These are phyloP conservation scores for Phytopythium mirpurense DNA, from an alignment of 352 stramenopile genomes.

Conservation along the genomic window DNA sequence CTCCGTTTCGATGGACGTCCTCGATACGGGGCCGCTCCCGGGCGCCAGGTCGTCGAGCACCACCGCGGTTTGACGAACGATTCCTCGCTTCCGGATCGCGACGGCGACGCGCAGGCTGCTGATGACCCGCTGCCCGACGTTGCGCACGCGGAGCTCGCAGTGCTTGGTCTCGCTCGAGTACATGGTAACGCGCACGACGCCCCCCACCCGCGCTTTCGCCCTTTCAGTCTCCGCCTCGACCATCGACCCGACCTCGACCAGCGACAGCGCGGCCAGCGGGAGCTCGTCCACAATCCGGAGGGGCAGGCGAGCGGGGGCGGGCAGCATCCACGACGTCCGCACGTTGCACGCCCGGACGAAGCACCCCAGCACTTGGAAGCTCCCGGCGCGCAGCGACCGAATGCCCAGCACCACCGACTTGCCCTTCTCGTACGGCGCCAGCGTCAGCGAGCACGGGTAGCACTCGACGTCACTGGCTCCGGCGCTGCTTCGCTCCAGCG, in stretches of 20 bases:
- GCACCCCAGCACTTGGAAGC: slow-evolving; percentile 42
- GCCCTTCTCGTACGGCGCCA: slow-evolving; percentile 47
- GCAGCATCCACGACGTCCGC: slow-evolving; percentile 44
- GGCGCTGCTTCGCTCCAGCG: not conserved
- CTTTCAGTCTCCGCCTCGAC: slow-evolving; percentile 2
- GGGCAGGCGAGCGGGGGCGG: slow-evolving; percentile 6
- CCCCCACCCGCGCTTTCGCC: not conserved
- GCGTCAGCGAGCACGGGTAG: slow-evolving; percentile 43
- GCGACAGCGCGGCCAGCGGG: slow-evolving; percentile 38
- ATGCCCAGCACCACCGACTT: slow-evolving; percentile 44
- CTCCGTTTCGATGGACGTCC: slow-evolving; percentile 12
- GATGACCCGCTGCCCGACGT: slow-evolving; percentile 37
- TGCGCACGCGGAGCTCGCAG: slow-evolving; percentile 47
- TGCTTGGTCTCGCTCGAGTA: slow-evolving; percentile 61
- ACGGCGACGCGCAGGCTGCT: slow-evolving; percentile 33
- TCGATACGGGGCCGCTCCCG: not conserved
- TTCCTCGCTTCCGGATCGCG: slow-evolving; percentile 20
- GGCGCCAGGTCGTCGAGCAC: slow-evolving; percentile 36
- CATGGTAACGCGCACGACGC: slow-evolving; percentile 47
- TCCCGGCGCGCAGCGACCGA: slow-evolving; percentile 36
- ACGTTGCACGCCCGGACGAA: slow-evolving; percentile 62
- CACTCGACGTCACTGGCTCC: slow-evolving; percentile 33
- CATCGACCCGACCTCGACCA: slow-evolving; percentile 39
- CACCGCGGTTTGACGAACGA: slow-evolving; percentile 29
- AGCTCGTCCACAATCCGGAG: slow-evolving; percentile 42